Base-by-base conservation (phyloP, 768 basidiomycete species). In the Trametes cinnabarina region DNA sequence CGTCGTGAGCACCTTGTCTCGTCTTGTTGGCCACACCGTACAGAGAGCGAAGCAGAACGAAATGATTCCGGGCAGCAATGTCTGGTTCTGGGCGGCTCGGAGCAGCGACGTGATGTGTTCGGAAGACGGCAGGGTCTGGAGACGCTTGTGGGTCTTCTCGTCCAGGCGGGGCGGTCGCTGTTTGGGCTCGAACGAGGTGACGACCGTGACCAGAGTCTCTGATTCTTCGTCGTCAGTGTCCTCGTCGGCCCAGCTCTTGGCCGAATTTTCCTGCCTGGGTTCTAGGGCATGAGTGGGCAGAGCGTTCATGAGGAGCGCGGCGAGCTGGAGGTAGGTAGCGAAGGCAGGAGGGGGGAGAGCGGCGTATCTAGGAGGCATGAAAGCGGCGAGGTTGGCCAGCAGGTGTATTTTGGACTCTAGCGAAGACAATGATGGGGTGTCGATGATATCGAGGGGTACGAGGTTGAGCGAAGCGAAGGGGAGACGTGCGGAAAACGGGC, bases 361-460 rank as follows among this genome's bases (percentile, higher is more conserved):
- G 10, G 77, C 62, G 66, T 92, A 88, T 41, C 86, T 79, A 2
- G 87, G 82, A 1, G 83, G 74, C 11, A 78, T 77, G 67, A 94
- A 87, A 25, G 83, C 77, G 51, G 82, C 71, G 12, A 92, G 71
- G 65, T 92, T 95, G 1, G 91, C 87, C 7, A 91, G 65, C 4
- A 94, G 78, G 65, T 94, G 82, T 42, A 86, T 68, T 64, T 74
- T 78, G 47, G 62, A 46, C 12, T 61, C 47, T 54, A 51, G 25
- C 14, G 42, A 25, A 1, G 49, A 46, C 23, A 61, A 42, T 10
- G 47, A 19, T 17, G 52, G 44, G 30, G 46, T 37, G 39, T 47
- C 47, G 7, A 61, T 46, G 34, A 66, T 50, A 37, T 41, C 56
- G 40, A 69, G 68, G 50, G 66, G 70, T 51, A 79, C 57, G 19